Conservation (phyloP, 2,329 filamentous ascomycete genomes). For the Botrytis medusae region DNA sequence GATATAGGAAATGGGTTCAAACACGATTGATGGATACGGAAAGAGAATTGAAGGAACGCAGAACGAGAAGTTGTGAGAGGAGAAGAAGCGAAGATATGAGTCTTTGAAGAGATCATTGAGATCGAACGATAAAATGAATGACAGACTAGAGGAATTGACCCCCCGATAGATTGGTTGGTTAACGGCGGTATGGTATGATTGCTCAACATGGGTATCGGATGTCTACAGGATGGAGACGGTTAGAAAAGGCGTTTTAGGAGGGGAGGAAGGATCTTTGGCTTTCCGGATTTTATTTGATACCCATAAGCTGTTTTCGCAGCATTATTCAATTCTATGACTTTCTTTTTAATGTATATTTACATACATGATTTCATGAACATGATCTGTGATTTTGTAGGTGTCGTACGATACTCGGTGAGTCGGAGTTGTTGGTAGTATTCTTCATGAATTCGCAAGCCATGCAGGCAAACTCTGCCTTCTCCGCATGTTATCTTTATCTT, state of each 20-base stretch:
- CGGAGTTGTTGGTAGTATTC: not conserved
- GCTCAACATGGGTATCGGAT: constrained; percentile 7
- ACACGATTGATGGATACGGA: constrained; percentile 54
- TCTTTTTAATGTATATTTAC: not conserved
- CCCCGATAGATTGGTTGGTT: not conserved
- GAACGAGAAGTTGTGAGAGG: constrained; percentile 32
- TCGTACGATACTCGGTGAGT: not conserved
- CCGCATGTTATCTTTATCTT: not conserved
- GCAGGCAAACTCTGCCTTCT: not conserved
- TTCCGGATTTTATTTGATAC: constrained; percentile 22
- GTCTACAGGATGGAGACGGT: not conserved
- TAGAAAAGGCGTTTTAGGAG: constrained; percentile 7
- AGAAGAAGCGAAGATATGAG: constrained; percentile 28
- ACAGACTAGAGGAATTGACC: not conserved
- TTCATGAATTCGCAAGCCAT: not conserved
- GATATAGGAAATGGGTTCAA: constrained; percentile 52
- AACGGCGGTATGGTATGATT: not conserved
- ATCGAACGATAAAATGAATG: constrained; percentile 7
- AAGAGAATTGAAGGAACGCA: constrained; percentile 43
- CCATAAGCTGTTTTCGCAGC: constrained; percentile 8
- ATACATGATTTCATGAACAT: not conserved
- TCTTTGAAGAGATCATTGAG: not conserved
- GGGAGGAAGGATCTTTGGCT: not conserved
- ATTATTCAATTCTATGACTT: constrained; percentile 10
- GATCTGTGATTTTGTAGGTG: not conserved